Conservation (phyloP, 306 rosid species). For the Ochetophila trinervis region DNA sequence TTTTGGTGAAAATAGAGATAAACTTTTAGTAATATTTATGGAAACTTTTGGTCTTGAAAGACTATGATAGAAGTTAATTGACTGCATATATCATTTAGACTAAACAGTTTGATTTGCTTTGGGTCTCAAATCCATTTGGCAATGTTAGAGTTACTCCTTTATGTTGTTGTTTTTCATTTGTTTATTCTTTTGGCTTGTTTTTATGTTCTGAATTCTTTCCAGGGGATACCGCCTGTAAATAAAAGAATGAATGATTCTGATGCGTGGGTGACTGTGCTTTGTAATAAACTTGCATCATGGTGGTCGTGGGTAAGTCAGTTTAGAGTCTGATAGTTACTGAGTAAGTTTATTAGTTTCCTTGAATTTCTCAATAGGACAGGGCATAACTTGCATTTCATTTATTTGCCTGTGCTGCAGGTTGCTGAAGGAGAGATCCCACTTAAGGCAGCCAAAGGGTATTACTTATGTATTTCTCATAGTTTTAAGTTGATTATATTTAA, state of each 20-base stretch:
- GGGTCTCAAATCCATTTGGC: slow-evolving; percentile 4
- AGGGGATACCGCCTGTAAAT: slow-evolving; percentile 83
- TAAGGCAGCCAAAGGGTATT: slow-evolving; percentile 71
- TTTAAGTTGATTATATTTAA: slow-evolving; percentile 1
- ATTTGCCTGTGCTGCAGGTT: slow-evolving; percentile 48
- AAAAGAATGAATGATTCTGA: slow-evolving; percentile 49
- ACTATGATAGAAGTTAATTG: neutral
- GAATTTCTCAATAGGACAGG: slow-evolving; percentile 1
- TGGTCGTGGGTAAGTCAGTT: slow-evolving; percentile 84
- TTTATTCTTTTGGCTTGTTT: neutral
- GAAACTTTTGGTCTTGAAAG: neutral
- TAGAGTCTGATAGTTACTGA: slow-evolving; percentile 1
- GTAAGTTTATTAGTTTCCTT: slow-evolving; percentile 3
- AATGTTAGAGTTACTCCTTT: neutral
- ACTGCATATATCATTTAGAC: neutral
- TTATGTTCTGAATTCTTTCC: slow-evolving; percentile 21
- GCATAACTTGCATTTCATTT: slow-evolving; percentile 11
- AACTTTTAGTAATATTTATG: neutral
- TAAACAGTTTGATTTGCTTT: neutral
- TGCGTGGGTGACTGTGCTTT: slow-evolving; percentile 80
- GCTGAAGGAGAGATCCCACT: slow-evolving; percentile 86
- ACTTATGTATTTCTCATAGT: slow-evolving; percentile 10
- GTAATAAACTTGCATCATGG: slow-evolving; percentile 71
- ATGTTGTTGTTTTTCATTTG: neutral
- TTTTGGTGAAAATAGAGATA: neutral